Evolutionary conservation across 176 grass and related monocot species (phyloP), one percentile per base, ranked within the genome.

Genomic region (Triticum dicoccoides): DNA sequence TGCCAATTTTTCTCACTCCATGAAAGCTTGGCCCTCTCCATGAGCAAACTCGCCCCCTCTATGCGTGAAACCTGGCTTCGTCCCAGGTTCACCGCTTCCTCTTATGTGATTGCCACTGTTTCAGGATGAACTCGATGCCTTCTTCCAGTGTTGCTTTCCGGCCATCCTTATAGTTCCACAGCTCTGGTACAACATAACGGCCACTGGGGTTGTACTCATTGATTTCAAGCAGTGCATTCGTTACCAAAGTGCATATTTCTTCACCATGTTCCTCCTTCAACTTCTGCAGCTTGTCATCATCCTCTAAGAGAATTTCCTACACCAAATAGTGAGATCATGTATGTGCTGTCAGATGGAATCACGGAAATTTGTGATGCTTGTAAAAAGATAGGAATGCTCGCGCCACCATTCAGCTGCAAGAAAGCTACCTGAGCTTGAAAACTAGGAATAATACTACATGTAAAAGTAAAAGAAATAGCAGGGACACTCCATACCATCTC

Each of bases 141-240:
- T 81, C 63, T 64, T 81, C 24, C 25, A 68, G 38, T 13, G 79
- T 81, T 64, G 41, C 77, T 24, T 80, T 80, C 21, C 21, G 33
- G 5, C 35, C 59, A 6, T 41, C 58, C 21, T 42, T 80, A 9
- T 64, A 80, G 35, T 80, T 80, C 77, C 77, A 93, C 7, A 93
- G 42, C 37, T 86, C 88, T 5, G 78, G 33, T 61, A 90, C 78
- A 9, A 61, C 49, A 79, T 73, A 85, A 15, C 78, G 65, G 17
- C 69, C 82, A 52, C 66, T 84, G 8, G 88, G 88, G 38, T 86
- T 93, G 59, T 90, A 90, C 66, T 93, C 88, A 11, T 86, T 85
- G 13, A 93, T 85, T 51, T 93, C 91, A 24, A 85, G 29, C 59
- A 93, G 41, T 1, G 85, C 82, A 12, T 9, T 90, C 5, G 61